A percentile compares a stretch with the other conserved stretches of the same genome.
phyloP scores from a whole-genome alignment of 768 basidiomycete species.

The Mycena capillaripes region DNA sequence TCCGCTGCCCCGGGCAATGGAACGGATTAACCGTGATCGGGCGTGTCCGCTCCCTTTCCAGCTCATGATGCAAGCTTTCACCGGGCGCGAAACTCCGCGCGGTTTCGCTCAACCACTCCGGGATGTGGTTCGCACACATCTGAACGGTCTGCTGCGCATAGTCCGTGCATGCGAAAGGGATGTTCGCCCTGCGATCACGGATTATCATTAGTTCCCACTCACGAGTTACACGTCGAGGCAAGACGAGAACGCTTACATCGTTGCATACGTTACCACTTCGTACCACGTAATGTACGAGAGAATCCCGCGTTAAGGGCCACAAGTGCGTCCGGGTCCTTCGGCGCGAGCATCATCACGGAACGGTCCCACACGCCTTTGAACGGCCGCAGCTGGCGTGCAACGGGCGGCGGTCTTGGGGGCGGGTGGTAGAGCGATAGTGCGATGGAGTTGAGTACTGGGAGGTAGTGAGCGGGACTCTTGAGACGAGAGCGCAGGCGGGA shows the following conservation, averaged over 20 bases:
- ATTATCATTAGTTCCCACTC: neutral
- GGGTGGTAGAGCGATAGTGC: conserved; percentile 46
- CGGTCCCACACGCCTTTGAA: conserved; percentile 27
- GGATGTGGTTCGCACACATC: conserved; percentile 11
- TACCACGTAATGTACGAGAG: conserved; percentile 51
- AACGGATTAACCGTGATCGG: conserved; percentile 28
- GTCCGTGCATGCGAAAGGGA: conserved; percentile 33
- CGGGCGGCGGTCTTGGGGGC: conserved; percentile 35
- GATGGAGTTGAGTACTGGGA: no score
- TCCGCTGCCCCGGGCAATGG: conserved; percentile 25
- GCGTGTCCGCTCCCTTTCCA: conserved; percentile 11
- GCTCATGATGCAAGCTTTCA: neutral
- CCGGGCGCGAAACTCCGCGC: neutral
- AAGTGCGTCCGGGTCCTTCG: conserved; percentile 52
- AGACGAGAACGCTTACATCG: conserved; percentile 18
- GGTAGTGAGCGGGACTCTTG: no score
- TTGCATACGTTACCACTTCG: conserved; percentile 46
- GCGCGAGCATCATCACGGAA: conserved; percentile 35
- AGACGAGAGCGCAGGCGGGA: no score
- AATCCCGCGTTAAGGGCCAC: conserved; percentile 55
- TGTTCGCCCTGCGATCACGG: conserved; percentile 1
- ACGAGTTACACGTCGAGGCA: neutral
- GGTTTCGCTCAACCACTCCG: conserved; percentile 15
- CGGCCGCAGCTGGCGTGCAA: conserved; percentile 39
- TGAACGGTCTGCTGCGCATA: conserved; percentile 30